Evolutionary conservation across 345 rosid genomes (phyloP).

Genomic region (Camelina hispida): DNA sequence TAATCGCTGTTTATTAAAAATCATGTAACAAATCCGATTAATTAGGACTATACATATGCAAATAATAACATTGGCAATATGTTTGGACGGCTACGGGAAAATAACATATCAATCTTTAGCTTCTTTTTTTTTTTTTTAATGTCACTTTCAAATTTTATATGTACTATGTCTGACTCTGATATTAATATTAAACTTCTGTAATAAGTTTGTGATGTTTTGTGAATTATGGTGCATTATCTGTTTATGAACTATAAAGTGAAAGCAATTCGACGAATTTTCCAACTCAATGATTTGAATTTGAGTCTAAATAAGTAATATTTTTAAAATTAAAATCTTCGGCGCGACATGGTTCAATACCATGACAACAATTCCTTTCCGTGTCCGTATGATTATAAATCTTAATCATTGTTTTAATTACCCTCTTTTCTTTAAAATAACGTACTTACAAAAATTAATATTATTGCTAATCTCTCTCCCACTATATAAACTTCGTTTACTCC

Average conservation of each 20-base stretch:
- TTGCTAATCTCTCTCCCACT: conserved; percentile 23
- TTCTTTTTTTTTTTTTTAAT: neutral
- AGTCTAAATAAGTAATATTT: conserved; percentile 23
- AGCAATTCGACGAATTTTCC: conserved; percentile 9
- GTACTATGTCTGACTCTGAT: no score
- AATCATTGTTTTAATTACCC: conserved; percentile 26
- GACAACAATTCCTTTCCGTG: conserved; percentile 48
- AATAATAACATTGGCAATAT: neutral
- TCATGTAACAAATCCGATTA: conserved; percentile 16
- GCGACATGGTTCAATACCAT: conserved; percentile 42
- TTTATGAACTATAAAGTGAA: neutral
- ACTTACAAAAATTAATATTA: conserved; percentile 15
- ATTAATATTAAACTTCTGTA: no score
- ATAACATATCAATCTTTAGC: conserved; percentile 20
- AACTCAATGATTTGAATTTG: conserved; percentile 29
- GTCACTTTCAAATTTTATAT: conserved; percentile 39
- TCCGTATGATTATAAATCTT: conserved; percentile 44
- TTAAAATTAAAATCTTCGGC: conserved; percentile 3
- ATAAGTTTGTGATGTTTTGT: neutral
- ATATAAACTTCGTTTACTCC: conserved; percentile 25
- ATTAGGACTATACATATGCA: neutral
- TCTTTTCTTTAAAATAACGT: conserved; percentile 1
- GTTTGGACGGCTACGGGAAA: conserved; percentile 33
- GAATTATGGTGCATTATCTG: neutral
- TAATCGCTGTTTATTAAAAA: conserved; percentile 10